Evolutionary conservation across 352 stramenopile species (phyloP), one percentile per base, ranked within the genome.

Genomic region (Globisporangium orthogonon): DNA sequence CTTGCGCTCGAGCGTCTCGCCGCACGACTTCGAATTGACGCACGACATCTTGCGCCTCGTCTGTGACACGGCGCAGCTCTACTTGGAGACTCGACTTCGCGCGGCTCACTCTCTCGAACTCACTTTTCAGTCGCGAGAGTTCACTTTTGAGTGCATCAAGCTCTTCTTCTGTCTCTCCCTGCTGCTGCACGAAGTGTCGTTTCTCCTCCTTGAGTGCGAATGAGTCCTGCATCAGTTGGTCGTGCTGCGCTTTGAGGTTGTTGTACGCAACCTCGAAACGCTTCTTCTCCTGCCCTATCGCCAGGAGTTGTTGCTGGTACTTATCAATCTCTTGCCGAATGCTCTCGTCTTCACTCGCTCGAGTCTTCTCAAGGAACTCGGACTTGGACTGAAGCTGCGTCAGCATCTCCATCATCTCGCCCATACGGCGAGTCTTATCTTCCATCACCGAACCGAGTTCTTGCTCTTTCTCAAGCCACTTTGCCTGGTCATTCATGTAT

Each of bases 371-470:
- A 13, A 86, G 52, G 53, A 73, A 71, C 40, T 85, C 75, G 4
- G 67, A 63, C 54, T 80, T 71, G 35, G 71, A 61, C 14, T 74
- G 71, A 4, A 86, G 45, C 45, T 91, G 74, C 33, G 72, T 84
- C 14, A 87, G 60, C 66, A 87, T 71, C 2, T 71, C 70, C 54
- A 91, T 68, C 78, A 89, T 89, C 47, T 89, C 78, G 28, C 78
- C 67, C 15, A 86, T 71, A 3, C 71, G 68, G 18, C 58, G 56
- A 0, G 65, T 76, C 48, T 86, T 89, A 6, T 86, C 78, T 35
- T 81, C 71, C 9, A 86, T 53, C 9, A 62, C 49, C 1, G 44
- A 53, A 2, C 62, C 59, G 28, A 65, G 56, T 28, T 80, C 70
- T 1, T 47, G 76, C 1, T 72, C 60, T 31, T 69, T 62, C 15